A percentile compares a stretch with the other conserved stretches of the same genome.
Evolutionary conservation across 495 filamentous ascomycete genomes (phyloP).

Genomic region (Neurospora africana): DNA sequence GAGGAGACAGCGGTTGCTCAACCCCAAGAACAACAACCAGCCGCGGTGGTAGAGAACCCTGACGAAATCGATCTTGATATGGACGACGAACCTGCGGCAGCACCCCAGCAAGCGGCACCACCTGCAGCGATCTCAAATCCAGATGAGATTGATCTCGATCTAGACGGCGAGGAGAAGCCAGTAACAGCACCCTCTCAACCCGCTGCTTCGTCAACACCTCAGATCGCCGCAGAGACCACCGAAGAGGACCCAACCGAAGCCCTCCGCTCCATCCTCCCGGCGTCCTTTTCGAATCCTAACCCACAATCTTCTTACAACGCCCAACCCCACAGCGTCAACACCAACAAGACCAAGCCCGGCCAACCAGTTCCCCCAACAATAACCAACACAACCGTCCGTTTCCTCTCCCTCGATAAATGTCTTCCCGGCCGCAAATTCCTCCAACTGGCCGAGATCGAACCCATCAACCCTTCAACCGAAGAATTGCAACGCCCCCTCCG

Average conservation of each 20-base stretch:
- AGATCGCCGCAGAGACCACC: slow-evolving; percentile 1
- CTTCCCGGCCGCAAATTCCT: slow-evolving; percentile 69
- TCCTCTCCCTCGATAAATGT: slow-evolving; percentile 87
- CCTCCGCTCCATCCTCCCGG: slow-evolving; percentile 56
- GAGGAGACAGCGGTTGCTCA: neutral
- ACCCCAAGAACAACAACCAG: neutral
- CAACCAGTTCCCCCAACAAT: slow-evolving; percentile 43
- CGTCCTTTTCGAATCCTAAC: slow-evolving; percentile 45
- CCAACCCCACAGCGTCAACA: slow-evolving; percentile 6
- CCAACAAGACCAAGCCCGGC: slow-evolving; percentile 25
- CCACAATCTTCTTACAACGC: slow-evolving; percentile 3
- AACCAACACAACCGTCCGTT: slow-evolving; percentile 64
- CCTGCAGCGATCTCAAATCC: neutral
- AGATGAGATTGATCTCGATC: slow-evolving; percentile 5
- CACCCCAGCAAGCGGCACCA: neutral
- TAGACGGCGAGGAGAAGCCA: slow-evolving; percentile 41
- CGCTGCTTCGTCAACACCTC: neutral
- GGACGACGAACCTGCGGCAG: slow-evolving; percentile 3
- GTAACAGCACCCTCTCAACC: neutral
- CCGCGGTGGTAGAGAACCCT: neutral
- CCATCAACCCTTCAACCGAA: slow-evolving; percentile 18
- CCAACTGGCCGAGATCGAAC: slow-evolving; percentile 54
- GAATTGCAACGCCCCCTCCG: slow-evolving; percentile 17
- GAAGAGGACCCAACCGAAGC: slow-evolving; percentile 38
- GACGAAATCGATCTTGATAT: slow-evolving; percentile 9